phyloP scores from a whole-genome alignment of 352 stramenopile species.

The Phytophthora idaei region DNA sequence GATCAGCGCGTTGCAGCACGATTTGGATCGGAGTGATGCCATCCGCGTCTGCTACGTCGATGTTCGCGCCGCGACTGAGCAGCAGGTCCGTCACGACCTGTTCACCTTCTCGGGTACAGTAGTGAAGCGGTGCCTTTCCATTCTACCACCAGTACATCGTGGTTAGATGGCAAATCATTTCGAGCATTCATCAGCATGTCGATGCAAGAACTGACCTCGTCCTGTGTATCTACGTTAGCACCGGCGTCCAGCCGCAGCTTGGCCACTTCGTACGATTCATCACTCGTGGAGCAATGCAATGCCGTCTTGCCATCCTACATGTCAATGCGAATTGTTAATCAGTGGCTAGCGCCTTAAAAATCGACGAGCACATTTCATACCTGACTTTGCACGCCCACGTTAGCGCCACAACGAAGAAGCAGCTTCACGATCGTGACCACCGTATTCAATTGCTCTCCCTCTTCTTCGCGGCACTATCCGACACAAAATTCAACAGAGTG shows the following conservation, averaged over 20 bases:
- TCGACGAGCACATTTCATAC: not conserved
- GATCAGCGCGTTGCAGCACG: slow-evolving; percentile 6
- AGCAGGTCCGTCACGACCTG: slow-evolving; percentile 35
- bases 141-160: slow-evolving; percentile 12
- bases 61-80: slow-evolving; percentile 18
- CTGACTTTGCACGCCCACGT: slow-evolving; percentile 19
- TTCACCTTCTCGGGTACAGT: slow-evolving; percentile 28
- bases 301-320: slow-evolving; percentile 39
- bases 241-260: slow-evolving; percentile 28
- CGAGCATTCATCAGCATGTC: no score
- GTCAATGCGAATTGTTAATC: no score
- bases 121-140: slow-evolving; percentile 34
- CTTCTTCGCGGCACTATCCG: slow-evolving; percentile 31
- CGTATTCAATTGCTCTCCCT: slow-evolving; percentile 5
- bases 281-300: slow-evolving; percentile 26
- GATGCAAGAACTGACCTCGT: slow-evolving; percentile 33
- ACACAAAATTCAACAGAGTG: not conserved
- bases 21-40: slow-evolving; percentile 17
- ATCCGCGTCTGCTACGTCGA: slow-evolving; percentile 25
- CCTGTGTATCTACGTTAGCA: slow-evolving; percentile 14
- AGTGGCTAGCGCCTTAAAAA: no score
- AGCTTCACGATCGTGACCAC: slow-evolving; percentile 15
- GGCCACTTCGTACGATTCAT: slow-evolving; percentile 31
- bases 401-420: slow-evolving; percentile 12
- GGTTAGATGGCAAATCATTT: no score